A percentile compares a stretch with the other conserved stretches of the same genome.
Conservation (phyloP, 2,329 filamentous ascomycete species). For the Corynespora cassiicola region DNA sequence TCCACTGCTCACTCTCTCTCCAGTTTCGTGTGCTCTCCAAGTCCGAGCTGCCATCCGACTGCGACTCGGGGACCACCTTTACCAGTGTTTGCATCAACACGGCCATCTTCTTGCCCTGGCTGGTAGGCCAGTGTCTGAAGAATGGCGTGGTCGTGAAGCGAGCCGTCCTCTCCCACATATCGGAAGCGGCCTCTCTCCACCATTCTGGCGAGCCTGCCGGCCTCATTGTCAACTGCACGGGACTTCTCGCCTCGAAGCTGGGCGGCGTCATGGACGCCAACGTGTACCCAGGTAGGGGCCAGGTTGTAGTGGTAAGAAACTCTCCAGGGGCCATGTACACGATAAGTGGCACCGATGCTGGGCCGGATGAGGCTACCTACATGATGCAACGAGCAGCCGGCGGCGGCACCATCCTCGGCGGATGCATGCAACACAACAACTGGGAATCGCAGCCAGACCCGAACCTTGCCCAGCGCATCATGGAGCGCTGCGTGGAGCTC, state of each 20-base stretch:
- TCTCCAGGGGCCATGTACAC: slow-evolving; percentile 73
- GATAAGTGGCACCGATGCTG: slow-evolving; percentile 76
- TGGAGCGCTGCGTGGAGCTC: slow-evolving; percentile 74
- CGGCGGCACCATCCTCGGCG: slow-evolving; percentile 86
- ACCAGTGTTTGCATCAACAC: slow-evolving; percentile 92
- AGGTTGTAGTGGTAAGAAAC: slow-evolving; percentile 85
- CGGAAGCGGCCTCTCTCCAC: slow-evolving; percentile 69
- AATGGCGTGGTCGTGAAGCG: slow-evolving; percentile 68
- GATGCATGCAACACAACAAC: slow-evolving; percentile 79
- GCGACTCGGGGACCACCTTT: slow-evolving; percentile 77
- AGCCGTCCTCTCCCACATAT: slow-evolving; percentile 66
- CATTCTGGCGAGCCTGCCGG: slow-evolving; percentile 65
- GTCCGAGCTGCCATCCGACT: slow-evolving; percentile 64
- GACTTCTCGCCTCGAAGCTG: slow-evolving; percentile 74
- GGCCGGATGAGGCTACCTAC: slow-evolving; percentile 75
- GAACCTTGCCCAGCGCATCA: slow-evolving; percentile 81
- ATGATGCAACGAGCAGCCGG: slow-evolving; percentile 78
- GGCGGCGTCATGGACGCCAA: slow-evolving; percentile 80
- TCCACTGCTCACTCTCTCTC: background rate
- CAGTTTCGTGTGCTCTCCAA: slow-evolving; percentile 68
- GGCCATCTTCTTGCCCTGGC: slow-evolving; percentile 84
- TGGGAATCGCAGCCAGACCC: slow-evolving; percentile 83
- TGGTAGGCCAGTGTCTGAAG: slow-evolving; percentile 78
- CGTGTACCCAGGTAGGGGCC: slow-evolving; percentile 79
- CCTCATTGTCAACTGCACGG: slow-evolving; percentile 84